A percentile compares a stretch with the other conserved stretches of the same genome.
These are phyloP conservation scores for Nidula microcarpa DNA, from an alignment of 768 basidiomycete genomes.

Conservation along the genomic window DNA sequence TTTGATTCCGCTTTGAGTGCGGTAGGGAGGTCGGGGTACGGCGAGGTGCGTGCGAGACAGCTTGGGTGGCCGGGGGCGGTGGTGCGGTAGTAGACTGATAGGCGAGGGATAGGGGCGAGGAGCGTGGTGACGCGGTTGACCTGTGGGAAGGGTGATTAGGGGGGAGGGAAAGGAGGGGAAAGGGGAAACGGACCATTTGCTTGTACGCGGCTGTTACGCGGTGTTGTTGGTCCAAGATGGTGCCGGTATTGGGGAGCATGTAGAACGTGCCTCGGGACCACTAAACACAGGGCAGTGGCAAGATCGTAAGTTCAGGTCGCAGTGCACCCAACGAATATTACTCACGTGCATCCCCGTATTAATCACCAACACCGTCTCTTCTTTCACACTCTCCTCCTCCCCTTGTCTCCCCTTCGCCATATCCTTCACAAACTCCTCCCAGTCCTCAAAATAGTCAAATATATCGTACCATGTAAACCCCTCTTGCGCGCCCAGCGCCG, in stretches of 20 bases:
- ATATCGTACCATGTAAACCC: constrained; percentile 6
- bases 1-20: neutral
- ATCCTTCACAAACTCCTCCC: constrained; percentile 9
- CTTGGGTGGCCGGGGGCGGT: constrained; percentile 2
- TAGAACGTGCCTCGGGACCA: constrained; percentile 11
- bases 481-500: constrained; percentile 5
- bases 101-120: neutral
- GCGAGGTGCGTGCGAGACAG: constrained; percentile 1
- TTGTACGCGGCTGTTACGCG: constrained; percentile 6
- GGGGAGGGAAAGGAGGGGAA: neutral
- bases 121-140: neutral
- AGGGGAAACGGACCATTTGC: constrained; percentile 6
- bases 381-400: constrained; percentile 7
- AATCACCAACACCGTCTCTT: constrained; percentile 10
- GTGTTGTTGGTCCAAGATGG: constrained; percentile 1
- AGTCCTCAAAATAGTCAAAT: constrained; percentile 9
- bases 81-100: neutral
- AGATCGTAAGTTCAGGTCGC: no score
- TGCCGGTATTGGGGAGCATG: constrained; percentile 9
- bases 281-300: neutral
- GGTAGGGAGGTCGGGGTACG: neutral
- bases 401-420: constrained; percentile 2
- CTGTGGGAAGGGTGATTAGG: neutral
- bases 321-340: neutral
- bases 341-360: constrained; percentile 11